phyloP scores from a whole-genome alignment of 2,329 filamentous ascomycete species.

The Pseudogymnoascus sp. region DNA sequence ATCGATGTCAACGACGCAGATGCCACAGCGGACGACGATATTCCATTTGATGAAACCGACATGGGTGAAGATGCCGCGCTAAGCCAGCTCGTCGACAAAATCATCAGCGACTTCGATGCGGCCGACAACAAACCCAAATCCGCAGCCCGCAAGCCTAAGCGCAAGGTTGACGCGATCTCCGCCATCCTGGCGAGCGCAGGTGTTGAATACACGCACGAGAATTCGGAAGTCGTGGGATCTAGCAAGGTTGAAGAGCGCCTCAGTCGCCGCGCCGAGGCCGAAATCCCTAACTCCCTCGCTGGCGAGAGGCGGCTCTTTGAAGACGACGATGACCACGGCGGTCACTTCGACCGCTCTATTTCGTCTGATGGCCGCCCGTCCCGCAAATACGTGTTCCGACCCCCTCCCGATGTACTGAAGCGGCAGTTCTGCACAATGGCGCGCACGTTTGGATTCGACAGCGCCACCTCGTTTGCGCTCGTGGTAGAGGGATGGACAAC shows the following conservation, averaged over 20 bases:
- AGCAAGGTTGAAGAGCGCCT: constrained; percentile 86
- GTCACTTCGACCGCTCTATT: constrained; percentile 21
- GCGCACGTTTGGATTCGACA: constrained; percentile 64
- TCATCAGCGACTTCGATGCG: constrained; percentile 41
- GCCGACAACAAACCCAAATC: constrained; percentile 34
- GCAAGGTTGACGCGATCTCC: constrained; percentile 66
- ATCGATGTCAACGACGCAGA: constrained; percentile 50
- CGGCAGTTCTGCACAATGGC: constrained; percentile 93
- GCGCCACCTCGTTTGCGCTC: constrained; percentile 76
- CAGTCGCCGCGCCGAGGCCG: constrained; percentile 56
- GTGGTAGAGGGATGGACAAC: constrained; percentile 88
- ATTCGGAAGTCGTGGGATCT: constrained; percentile 87
- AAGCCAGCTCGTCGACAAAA: constrained; percentile 60
- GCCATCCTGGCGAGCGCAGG: constrained; percentile 83
- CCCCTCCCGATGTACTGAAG: constrained; percentile 62
- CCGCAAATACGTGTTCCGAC: constrained; percentile 40
- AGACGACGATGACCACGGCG: constrained; percentile 39
- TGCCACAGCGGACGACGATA: constrained; percentile 37
- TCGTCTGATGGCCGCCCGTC: constrained; percentile 17
- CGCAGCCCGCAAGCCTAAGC: constrained; percentile 18
- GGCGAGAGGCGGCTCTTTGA: constrained; percentile 24
- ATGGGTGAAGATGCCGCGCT: constrained; percentile 56
- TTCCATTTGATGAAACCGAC: constrained; percentile 36
- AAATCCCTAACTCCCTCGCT: constrained; percentile 6
- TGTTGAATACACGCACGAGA: constrained; percentile 93